Percentiles rank a stretch among this genome's conserved stretches.
These are phyloP conservation scores for Linderina pennispora DNA, from an alignment of 192 early-diverging fungal genomes.

Conservation along the genomic window DNA sequence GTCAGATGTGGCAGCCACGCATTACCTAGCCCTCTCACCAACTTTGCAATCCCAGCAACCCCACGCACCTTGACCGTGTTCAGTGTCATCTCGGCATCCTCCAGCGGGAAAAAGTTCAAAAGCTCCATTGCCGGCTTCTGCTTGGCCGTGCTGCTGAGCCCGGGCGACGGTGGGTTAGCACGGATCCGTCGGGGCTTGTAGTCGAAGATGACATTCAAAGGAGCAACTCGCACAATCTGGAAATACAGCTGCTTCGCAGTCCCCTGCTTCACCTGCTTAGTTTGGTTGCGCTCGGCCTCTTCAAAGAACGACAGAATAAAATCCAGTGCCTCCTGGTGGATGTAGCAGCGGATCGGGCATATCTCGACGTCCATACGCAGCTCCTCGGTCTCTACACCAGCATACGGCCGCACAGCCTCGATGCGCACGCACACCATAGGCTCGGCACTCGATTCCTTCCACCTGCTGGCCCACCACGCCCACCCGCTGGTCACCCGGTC, in stretches of 20 bases:
- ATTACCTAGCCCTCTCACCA: conserved; percentile 58
- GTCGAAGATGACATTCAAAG: conserved; percentile 83
- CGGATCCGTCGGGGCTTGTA: conserved; percentile 96
- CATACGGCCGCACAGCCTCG: conserved; percentile 44
- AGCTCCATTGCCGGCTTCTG: conserved; percentile 48
- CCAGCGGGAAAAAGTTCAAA: conserved; percentile 89
- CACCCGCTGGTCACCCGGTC: conserved; percentile 32
- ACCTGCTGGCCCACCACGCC: conserved; percentile 30
- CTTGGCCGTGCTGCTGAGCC: background rate
- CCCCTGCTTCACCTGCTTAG: conserved; percentile 4
- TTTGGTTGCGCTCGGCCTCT: conserved; percentile 8
- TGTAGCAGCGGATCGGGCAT: conserved; percentile 77
- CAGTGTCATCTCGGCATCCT: conserved; percentile 86
- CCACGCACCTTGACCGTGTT: conserved; percentile 70
- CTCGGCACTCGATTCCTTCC: conserved; percentile 29
- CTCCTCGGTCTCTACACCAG: conserved; percentile 31
- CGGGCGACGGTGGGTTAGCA: conserved; percentile 4
- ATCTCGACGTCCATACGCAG: conserved; percentile 53
- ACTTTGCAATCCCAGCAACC: conserved; percentile 60
- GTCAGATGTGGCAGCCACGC: conserved; percentile 91
- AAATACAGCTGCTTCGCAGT: conserved; percentile 28
- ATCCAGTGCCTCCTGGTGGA: conserved; percentile 90
- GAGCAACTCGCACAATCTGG: conserved; percentile 61
- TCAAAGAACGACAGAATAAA: conserved; percentile 80
- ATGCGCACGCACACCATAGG: conserved; percentile 33